A percentile compares a stretch with the other conserved stretches of the same genome.
These are phyloP conservation scores for Zopfochytrium polystomum DNA, from an alignment of 371 early-diverging fungal species.

Conservation along the genomic window DNA sequence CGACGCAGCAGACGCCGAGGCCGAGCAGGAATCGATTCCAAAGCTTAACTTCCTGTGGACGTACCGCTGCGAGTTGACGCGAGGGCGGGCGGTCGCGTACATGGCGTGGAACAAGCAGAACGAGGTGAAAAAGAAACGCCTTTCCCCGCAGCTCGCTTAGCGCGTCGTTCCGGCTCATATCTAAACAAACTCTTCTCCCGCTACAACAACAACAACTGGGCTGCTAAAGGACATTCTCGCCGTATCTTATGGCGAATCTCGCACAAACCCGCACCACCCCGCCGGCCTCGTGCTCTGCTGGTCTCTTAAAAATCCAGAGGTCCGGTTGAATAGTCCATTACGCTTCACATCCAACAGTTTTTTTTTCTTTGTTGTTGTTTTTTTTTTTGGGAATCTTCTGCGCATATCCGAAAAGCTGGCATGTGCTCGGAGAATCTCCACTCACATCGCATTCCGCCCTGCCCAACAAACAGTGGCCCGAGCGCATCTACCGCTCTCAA, in stretches of 20 bases:
- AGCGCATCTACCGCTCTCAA: constrained; percentile 39
- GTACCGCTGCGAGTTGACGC: constrained; percentile 51
- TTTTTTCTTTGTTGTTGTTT: too few species aligned
- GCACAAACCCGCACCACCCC: constrained; percentile 12
- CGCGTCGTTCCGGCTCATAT: too few species aligned
- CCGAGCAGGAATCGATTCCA: constrained; percentile 35
- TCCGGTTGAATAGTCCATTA: too few species aligned
- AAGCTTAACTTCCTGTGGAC: constrained; percentile 49
- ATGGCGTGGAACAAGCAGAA: constrained; percentile 54
- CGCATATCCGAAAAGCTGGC: too few species aligned
- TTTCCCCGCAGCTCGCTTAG: background rate
- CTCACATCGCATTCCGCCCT: background rate
- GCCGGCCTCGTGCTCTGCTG: constrained; percentile 52
- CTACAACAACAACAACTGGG: too few species aligned
- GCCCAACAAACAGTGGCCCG: constrained; percentile 51
- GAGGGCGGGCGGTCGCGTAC: constrained; percentile 43
- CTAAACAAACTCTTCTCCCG: too few species aligned
- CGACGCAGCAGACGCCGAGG: constrained; percentile 8
- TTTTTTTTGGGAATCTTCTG: too few species aligned
- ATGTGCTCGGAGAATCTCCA: too few species aligned
- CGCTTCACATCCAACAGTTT: too few species aligned
- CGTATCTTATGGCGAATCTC: constrained; percentile 46
- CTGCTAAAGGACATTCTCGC: constrained; percentile 44
- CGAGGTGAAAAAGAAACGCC: constrained; percentile 27
- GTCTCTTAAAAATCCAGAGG: constrained; percentile 54